Conservation (phyloP, 2,329 filamentous ascomycete genomes). For the Phaeosphaeria sp. region DNA sequence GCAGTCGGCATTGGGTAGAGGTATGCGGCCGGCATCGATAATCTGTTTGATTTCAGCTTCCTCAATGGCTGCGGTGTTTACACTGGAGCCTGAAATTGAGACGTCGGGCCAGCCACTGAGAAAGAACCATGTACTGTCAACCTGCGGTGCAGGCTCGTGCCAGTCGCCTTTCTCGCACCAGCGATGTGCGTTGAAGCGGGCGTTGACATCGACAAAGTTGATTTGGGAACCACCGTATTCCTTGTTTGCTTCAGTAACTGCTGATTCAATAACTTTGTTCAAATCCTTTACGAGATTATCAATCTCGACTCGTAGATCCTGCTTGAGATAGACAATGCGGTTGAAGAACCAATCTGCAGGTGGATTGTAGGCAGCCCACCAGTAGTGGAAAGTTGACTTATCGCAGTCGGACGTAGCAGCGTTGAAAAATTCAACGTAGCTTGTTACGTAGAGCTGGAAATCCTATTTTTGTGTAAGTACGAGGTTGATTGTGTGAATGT, state of each 20-base stretch:
- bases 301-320: conserved; percentile 5
- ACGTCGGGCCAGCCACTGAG: conserved; percentile 9
- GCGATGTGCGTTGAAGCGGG: conserved; percentile 4
- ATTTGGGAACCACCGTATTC: neutral
- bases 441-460: conserved; percentile 9
- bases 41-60: neutral
- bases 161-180: conserved; percentile 6
- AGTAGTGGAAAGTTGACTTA: conserved; percentile 9
- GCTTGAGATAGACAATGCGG: conserved; percentile 4
- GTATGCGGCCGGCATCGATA: conserved; percentile 1
- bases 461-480: neutral
- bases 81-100: neutral
- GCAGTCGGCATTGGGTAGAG: conserved; percentile 3
- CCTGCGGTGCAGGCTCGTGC: conserved; percentile 5
- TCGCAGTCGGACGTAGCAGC: conserved; percentile 6
- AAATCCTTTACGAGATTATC: conserved; percentile 5
- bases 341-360: neutral
- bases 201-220: conserved; percentile 5
- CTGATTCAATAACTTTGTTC: conserved; percentile 1
- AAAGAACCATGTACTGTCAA: conserved; percentile 6
- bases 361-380: conserved; percentile 3
- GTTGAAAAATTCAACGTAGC: conserved; percentile 9
- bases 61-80: neutral
- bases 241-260: conserved; percentile 2
- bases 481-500: neutral